phyloP scores from a whole-genome alignment of 2,329 filamentous ascomycete species.

The Cladobotryum mycophilum region DNA sequence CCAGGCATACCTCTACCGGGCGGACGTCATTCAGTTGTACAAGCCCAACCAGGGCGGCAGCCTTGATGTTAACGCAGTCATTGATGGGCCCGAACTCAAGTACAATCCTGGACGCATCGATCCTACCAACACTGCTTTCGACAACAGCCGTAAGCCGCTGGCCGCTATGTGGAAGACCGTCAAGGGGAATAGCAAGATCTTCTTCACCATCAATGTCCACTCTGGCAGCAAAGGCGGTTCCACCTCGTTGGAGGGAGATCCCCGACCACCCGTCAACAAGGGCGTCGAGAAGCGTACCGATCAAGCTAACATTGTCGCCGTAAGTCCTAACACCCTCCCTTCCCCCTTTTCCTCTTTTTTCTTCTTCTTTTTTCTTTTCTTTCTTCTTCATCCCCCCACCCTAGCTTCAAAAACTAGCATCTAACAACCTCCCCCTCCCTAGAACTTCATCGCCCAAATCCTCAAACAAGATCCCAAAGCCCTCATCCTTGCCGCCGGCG shows the following conservation, averaged over 20 bases:
- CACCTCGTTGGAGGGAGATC: constrained; percentile 58
- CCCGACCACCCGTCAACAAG: constrained; percentile 59
- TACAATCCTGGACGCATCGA: constrained; percentile 66
- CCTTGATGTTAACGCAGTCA: constrained; percentile 50
- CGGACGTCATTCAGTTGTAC: constrained; percentile 51
- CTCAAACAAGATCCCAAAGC: constrained; percentile 50
- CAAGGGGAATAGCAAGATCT: constrained; percentile 42
- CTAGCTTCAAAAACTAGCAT: neutral
- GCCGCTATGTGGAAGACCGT: constrained; percentile 59
- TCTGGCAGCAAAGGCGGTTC: constrained; percentile 61
- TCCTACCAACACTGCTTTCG: constrained; percentile 54
- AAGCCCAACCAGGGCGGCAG: constrained; percentile 51
- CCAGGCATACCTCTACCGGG: constrained; percentile 62
- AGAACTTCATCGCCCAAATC: constrained; percentile 52
- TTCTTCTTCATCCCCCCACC: neutral
- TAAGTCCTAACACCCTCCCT: constrained; percentile 29
- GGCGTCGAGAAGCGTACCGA: constrained; percentile 49
- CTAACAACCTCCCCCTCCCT: too few species aligned
- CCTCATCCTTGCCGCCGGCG: constrained; percentile 54
- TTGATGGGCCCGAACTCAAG: constrained; percentile 48
- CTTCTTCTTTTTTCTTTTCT: too few species aligned
- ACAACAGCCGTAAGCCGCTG: constrained; percentile 58
- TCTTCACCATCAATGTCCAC: constrained; percentile 70
- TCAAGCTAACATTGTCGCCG: constrained; percentile 54
- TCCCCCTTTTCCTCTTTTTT: too few species aligned